These are phyloP conservation scores for Hypsizygus ulmarius DNA, from an alignment of 1,284 basidiomycete species.

Conservation along the genomic window DNA sequence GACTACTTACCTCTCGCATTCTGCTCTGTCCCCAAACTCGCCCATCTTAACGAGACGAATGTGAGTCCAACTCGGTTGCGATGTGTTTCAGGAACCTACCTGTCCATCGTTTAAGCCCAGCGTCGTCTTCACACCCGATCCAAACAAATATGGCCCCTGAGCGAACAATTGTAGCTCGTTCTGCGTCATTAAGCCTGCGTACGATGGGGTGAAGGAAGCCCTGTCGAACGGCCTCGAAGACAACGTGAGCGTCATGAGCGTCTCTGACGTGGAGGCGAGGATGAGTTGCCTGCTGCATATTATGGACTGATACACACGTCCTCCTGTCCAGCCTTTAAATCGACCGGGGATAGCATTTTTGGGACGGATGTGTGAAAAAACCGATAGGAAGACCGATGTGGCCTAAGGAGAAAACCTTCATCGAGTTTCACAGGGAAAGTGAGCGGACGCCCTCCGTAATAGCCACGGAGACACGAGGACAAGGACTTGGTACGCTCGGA, in stretches of 20 bases:
- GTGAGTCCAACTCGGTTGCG: neutral
- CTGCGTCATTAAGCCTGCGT: conserved; percentile 57
- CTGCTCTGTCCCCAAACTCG: conserved; percentile 64
- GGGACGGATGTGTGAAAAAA: conserved; percentile 9
- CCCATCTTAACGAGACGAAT: conserved; percentile 39
- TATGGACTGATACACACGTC: conserved; percentile 1
- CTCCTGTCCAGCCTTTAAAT: conserved; percentile 9
- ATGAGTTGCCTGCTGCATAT: conserved; percentile 59
- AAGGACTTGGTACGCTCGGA: conserved; percentile 28
- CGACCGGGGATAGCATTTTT: conserved; percentile 2
- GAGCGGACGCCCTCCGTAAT: conserved; percentile 22
- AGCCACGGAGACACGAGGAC: conserved; percentile 27
- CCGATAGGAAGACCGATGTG: conserved; percentile 3
- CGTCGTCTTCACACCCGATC: conserved; percentile 64
- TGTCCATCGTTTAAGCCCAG: conserved; percentile 59
- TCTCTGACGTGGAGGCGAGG: conserved; percentile 60
- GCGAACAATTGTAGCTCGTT: conserved; percentile 52
- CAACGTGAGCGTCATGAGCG: conserved; percentile 57
- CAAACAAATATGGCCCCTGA: conserved; percentile 65
- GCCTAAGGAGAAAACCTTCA: conserved; percentile 4
- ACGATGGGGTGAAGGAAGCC: conserved; percentile 48
- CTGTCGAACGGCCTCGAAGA: conserved; percentile 58
- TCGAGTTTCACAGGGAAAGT: conserved; percentile 20
- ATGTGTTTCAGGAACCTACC: conserved; percentile 19
- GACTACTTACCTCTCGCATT: conserved; percentile 51